Conservation (phyloP, 2,329 filamentous ascomycete genomes). For the Cladosporium phlei region DNA sequence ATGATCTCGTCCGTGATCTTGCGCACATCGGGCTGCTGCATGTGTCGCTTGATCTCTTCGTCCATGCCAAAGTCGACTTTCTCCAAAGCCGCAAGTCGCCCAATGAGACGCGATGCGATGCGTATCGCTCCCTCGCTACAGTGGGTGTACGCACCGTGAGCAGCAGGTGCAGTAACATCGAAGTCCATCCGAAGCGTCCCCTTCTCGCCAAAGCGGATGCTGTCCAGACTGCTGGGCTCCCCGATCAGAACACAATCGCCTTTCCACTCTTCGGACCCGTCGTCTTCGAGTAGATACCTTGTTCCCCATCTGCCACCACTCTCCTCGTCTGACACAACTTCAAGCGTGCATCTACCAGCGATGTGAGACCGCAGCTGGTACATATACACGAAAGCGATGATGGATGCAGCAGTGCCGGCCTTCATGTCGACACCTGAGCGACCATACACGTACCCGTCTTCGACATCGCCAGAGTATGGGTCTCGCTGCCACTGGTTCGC, state of each 20-base stretch:
- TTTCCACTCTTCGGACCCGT: conserved; percentile 28
- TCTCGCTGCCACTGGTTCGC: conserved; percentile 33
- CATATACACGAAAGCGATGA: conserved; percentile 38
- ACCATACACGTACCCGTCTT: conserved; percentile 33
- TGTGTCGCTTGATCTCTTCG: conserved; percentile 26
- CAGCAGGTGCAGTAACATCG: conserved; percentile 30
- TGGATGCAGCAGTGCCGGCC: conserved; percentile 37
- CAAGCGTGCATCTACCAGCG: conserved; percentile 22
- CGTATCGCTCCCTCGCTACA: conserved; percentile 36
- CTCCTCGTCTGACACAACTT: conserved; percentile 39
- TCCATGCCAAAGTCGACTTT: conserved; percentile 26
- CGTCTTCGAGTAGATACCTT: conserved; percentile 33
- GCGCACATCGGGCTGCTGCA: conserved; percentile 30
- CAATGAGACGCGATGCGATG: conserved; percentile 32
- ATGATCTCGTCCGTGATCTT: conserved; percentile 34
- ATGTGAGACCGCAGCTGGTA: conserved; percentile 18
- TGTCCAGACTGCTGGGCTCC: conserved; percentile 37
- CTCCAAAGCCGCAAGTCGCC: conserved; percentile 29
- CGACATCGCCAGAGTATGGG: conserved; percentile 36
- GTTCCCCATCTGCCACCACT: conserved; percentile 37
- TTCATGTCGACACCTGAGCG: conserved; percentile 43
- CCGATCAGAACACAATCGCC: conserved; percentile 39
- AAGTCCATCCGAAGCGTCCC: conserved; percentile 39
- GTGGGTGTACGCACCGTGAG: conserved; percentile 40
- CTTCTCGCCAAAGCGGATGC: conserved; percentile 41